A percentile compares a stretch with the other conserved stretches of the same genome.
Evolutionary conservation across 2,329 filamentous ascomycete genomes (phyloP).

Genomic region (Calonectria pauciramosa): DNA sequence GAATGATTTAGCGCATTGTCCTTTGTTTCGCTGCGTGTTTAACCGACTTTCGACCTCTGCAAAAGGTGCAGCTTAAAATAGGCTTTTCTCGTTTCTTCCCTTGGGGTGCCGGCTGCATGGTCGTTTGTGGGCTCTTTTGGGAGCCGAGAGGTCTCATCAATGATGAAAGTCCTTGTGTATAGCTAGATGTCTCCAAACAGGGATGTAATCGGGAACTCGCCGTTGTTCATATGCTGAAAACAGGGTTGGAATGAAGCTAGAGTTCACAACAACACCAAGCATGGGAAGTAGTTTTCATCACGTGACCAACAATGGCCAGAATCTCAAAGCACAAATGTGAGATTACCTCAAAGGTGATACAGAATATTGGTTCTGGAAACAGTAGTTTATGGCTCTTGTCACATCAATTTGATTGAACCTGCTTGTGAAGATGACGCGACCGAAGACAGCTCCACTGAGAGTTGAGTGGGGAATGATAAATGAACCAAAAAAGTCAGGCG

Average conservation of each 20-base stretch:
- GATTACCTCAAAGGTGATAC: too few relatives aligned
- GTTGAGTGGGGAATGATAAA: background rate
- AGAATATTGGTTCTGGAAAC: background rate
- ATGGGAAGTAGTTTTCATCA: background rate
- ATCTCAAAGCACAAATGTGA: too few relatives aligned
- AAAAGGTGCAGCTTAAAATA: slow-evolving; percentile 23
- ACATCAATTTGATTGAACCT: background rate
- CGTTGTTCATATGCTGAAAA: background rate
- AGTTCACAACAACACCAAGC: background rate
- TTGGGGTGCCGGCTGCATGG: background rate
- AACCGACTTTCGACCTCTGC: slow-evolving; percentile 24
- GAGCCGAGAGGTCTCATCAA: background rate
- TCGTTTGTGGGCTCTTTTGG: background rate
- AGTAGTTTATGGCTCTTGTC: background rate
- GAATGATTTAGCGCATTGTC: background rate
- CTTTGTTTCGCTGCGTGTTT: background rate
- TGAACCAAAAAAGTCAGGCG: too few relatives aligned
- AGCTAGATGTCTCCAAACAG: background rate
- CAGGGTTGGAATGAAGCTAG: background rate
- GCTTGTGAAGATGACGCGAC: background rate
- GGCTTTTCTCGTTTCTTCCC: slow-evolving; percentile 21
- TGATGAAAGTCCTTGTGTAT: fast-evolving
- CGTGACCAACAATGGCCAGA: background rate
- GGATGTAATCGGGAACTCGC: background rate
- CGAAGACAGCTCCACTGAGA: background rate